Evolutionary conservation across 768 basidiomycete species (phyloP).

Genomic region (Tylopilus felleus): DNA sequence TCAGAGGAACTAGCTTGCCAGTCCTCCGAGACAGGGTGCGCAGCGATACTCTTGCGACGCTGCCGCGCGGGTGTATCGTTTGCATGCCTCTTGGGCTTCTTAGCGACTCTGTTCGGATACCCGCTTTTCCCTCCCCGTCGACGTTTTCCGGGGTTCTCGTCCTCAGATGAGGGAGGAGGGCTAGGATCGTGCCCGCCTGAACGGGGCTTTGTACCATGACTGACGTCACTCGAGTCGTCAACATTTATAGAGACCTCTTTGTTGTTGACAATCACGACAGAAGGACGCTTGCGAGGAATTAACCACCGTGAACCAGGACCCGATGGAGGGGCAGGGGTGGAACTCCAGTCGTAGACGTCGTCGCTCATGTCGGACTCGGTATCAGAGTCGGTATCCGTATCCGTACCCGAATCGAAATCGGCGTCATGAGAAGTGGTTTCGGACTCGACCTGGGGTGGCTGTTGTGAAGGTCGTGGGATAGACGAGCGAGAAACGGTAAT

Average conservation of each 20-base stretch:
- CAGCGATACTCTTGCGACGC: not conserved
- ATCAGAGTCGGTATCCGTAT: constrained; percentile 10
- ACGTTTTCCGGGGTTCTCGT: constrained; percentile 17
- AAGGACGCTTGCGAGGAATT: constrained; percentile 21
- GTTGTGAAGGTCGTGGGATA: not conserved
- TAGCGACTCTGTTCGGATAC: constrained; percentile 1
- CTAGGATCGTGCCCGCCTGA: not conserved
- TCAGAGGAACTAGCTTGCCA: not conserved
- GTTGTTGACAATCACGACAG: constrained; percentile 8
- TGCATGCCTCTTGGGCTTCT: constrained; percentile 12
- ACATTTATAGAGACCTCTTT: not conserved
- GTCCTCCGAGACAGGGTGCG: not conserved
- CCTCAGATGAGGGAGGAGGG: constrained; percentile 1
- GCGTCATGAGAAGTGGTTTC: constrained; percentile 7
- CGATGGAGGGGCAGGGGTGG: constrained; percentile 1
- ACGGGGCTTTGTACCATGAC: not conserved
- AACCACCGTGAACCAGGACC: constrained; percentile 18
- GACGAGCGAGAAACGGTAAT: not conserved
- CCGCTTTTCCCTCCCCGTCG: constrained; percentile 7
- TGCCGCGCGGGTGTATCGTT: constrained; percentile 10
- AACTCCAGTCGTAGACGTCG: constrained; percentile 13
- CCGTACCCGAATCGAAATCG: constrained; percentile 7
- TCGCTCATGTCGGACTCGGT: constrained; percentile 17
- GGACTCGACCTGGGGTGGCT: not conserved
- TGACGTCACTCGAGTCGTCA: not conserved